Base-by-base conservation (phyloP, 2,329 filamentous ascomycete genomes). In the Capronia coronata region DNA sequence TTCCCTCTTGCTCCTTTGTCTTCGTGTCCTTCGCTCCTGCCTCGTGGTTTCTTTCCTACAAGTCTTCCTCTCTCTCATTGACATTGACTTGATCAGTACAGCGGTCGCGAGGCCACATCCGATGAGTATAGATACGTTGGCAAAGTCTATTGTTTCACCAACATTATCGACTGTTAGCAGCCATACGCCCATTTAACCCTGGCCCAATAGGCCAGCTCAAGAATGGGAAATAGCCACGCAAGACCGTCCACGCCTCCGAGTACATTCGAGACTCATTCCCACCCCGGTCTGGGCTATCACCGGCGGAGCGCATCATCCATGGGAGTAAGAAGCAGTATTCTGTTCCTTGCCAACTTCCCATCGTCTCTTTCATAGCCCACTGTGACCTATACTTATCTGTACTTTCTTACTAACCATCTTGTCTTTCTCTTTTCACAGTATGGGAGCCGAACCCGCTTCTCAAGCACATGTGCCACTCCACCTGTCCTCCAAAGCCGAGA, bases 391-490 rank as follows among this genome's bases (percentile, higher is more conserved):
- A n/a, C n/a, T n/a, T n/a, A n/a, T n/a, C 16, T n/a, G 32, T 35
- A 18, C 6, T 35, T 5, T 13, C 13, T 35, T 8, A 3, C 16
- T 7, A 7, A 22, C 14, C 16, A 38, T 18, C 6, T n/a, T 35
- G 35, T 6, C 8, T 8, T 13, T 9, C 6, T 14, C 27, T 6
- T 32, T 11, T 19, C 13, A 18, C 23, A 30, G 25, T 10, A n/a
- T 16, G 34, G 35, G 11, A 47, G 32, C 44, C 44, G 35, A 9
- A 29, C 44, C 19, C 38, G 44, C 27, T n/a, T 39, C 19, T 47
- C 44, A 13, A 47, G 44, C 23, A 25, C 34, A 25, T 47, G 44
- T 30, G 7, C 44, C 3, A 47, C 44, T 2, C 44, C 44, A 13
- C 21, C 35, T 3, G n/a, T 30, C 25, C 21, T 40, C 11, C 25